Conservation (phyloP, 805 yeast genomes). For the Candida golubevii region DNA sequence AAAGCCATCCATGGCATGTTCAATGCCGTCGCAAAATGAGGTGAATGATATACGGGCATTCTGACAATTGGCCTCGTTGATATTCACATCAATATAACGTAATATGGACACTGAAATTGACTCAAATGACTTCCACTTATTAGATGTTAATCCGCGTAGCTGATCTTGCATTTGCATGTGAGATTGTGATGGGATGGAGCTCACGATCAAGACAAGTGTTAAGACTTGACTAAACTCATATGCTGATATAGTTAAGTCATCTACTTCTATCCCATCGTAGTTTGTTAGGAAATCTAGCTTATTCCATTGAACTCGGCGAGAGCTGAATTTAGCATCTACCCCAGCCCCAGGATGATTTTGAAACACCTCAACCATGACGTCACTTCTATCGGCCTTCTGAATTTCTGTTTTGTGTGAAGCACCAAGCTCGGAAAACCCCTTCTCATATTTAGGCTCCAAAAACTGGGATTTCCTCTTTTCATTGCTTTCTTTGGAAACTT, state of each 20-base stretch:
- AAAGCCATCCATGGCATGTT: slow-evolving; percentile 15
- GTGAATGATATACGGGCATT: background rate
- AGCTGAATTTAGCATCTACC: slow-evolving; percentile 4
- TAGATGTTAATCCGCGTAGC: slow-evolving; percentile 18
- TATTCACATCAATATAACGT: slow-evolving; percentile 43
- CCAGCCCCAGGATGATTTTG: background rate
- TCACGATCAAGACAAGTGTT: slow-evolving; percentile 45
- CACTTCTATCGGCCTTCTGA: background rate
- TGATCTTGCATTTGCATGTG: slow-evolving; percentile 29
- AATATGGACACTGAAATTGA: slow-evolving; percentile 42
- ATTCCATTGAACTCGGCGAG: slow-evolving; percentile 24
- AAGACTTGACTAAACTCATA: slow-evolving; percentile 40
- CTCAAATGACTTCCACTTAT: slow-evolving; percentile 42
- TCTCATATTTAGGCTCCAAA: background rate
- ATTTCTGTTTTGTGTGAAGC: background rate
- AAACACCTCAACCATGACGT: slow-evolving; percentile 1
- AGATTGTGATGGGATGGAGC: slow-evolving; percentile 27
- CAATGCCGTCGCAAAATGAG: slow-evolving; percentile 7
- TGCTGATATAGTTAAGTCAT: slow-evolving; percentile 36
- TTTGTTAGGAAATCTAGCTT: slow-evolving; percentile 33
- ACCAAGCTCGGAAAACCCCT: background rate
- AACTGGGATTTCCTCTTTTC: slow-evolving; percentile 7
- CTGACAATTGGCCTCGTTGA: slow-evolving; percentile 22
- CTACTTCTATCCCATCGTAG: slow-evolving; percentile 43
- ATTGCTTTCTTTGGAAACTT: background rate